A percentile compares a stretch with the other conserved stretches of the same genome.
Conservation (phyloP, 768 basidiomycete species). For the Psilocybe azurescens region DNA sequence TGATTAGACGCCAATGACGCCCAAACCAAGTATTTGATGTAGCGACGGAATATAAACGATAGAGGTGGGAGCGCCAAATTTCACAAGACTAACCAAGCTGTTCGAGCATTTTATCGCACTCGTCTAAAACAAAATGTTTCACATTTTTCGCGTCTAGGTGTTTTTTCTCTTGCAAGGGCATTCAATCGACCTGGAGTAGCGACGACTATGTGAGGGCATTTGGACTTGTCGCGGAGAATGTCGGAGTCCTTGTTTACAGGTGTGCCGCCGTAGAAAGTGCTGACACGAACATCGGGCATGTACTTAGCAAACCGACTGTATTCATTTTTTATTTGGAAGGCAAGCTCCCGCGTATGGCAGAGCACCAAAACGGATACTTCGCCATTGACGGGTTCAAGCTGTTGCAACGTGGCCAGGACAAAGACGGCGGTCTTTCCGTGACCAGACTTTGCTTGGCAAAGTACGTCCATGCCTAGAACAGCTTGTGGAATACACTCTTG, state of each 20-base stretch:
- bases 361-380: slow-evolving; percentile 98
- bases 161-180: slow-evolving; percentile 96
- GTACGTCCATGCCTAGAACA: slow-evolving; percentile 98
- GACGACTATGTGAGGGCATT: slow-evolving; percentile 99
- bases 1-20: slow-evolving; percentile 10
- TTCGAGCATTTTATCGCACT: slow-evolving; percentile 99
- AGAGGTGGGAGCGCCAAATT: slow-evolving; percentile 67
- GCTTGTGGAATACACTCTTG: slow-evolving; percentile 99
- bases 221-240: slow-evolving; percentile 90
- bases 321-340: slow-evolving; percentile 99
- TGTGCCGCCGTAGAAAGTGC: slow-evolving; percentile 97
- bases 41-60: slow-evolving; percentile 53
- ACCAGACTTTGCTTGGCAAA: slow-evolving; percentile 99
- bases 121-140: slow-evolving; percentile 99
- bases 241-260: slow-evolving; percentile 94
- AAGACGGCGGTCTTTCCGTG: slow-evolving; percentile 99
- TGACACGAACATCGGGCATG: slow-evolving; percentile 98
- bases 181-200: slow-evolving; percentile 98
- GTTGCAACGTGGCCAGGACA: slow-evolving; percentile 96
- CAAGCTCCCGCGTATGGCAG: slow-evolving; percentile 98
- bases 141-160: slow-evolving; percentile 93
- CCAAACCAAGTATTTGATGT: slow-evolving; percentile 36
- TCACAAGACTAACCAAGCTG: slow-evolving; percentile 99
- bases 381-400: slow-evolving; percentile 97
- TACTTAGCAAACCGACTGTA: slow-evolving; percentile 99